A percentile compares a stretch with the other conserved stretches of the same genome.
phyloP scores from a whole-genome alignment of 768 basidiomycete species.

The Auricularia heimuer region DNA sequence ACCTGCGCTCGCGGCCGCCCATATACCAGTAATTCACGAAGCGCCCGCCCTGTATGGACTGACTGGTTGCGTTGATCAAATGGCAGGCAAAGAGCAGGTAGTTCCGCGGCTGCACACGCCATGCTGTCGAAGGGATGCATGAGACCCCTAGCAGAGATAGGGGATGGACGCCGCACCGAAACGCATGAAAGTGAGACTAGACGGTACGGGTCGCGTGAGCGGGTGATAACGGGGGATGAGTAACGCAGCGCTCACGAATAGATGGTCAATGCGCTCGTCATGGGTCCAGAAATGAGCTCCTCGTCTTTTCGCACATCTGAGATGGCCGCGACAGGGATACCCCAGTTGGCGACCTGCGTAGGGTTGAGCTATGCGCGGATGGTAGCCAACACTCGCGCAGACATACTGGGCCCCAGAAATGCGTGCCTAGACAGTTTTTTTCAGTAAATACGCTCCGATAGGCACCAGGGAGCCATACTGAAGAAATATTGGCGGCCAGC shows the following conservation, averaged over 20 bases:
- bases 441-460: background rate
- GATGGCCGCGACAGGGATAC: slow-evolving; percentile 88
- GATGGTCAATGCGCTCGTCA: slow-evolving; percentile 81
- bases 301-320: slow-evolving; percentile 88
- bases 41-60: slow-evolving; percentile 70
- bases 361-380: background rate
- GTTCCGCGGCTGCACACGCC: slow-evolving; percentile 92
- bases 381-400: background rate
- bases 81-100: slow-evolving; percentile 95
- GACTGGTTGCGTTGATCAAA: slow-evolving; percentile 80
- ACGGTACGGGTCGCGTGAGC: slow-evolving; percentile 25
- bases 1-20: slow-evolving; percentile 72
- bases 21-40: slow-evolving; percentile 88
- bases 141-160: slow-evolving; percentile 4
- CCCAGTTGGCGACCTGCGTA: slow-evolving; percentile 91
- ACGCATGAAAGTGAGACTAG: slow-evolving; percentile 81
- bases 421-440: slow-evolving; percentile 53
- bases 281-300: slow-evolving; percentile 91
- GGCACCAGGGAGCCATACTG: slow-evolving; percentile 45
- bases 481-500: slow-evolving; percentile 92
- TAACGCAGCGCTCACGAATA: slow-evolving; percentile 74
- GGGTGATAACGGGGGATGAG: background rate
- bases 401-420: slow-evolving; percentile 96
- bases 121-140: slow-evolving; percentile 42
- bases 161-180: slow-evolving; percentile 50